Evolutionary conservation across 2,329 filamentous ascomycete genomes (phyloP).

Genomic region (Diaporthe ampelina): DNA sequence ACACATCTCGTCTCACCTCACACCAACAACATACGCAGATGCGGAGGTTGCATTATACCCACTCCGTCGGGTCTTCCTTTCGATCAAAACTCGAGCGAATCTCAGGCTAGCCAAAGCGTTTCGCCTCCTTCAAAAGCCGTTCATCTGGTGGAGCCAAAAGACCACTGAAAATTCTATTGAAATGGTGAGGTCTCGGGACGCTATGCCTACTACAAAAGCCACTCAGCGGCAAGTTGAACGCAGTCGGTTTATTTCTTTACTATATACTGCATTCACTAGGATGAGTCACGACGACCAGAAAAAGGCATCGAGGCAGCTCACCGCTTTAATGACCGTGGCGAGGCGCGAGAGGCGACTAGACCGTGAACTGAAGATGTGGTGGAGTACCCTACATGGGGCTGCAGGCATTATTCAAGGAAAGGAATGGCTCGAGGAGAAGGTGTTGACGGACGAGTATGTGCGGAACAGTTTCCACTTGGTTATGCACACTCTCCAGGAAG

Average conservation of each 20-base stretch:
- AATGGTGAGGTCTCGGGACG: not conserved
- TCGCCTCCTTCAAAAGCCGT: not conserved
- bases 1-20: not conserved
- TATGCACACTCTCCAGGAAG: not conserved
- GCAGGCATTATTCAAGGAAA: not conserved
- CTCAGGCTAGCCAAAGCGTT: not conserved
- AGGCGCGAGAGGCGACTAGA: not conserved
- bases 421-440: no score
- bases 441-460: not conserved
- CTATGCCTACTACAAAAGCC: not conserved
- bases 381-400: not conserved
- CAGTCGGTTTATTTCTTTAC: not conserved
- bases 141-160: not conserved
- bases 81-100: not conserved
- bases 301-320: not conserved
- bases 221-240: not conserved
- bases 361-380: not conserved
- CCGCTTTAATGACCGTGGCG: not conserved
- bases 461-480: not conserved
- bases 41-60: not conserved
- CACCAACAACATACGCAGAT: not conserved
- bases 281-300: not conserved
- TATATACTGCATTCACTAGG: no score
- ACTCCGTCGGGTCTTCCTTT: not conserved
- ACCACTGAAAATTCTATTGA: not conserved